A percentile compares a stretch with the other conserved stretches of the same genome.
Conservation (phyloP, 2,329 filamentous ascomycete species). For the Annulohypoxylon truncatum region DNA sequence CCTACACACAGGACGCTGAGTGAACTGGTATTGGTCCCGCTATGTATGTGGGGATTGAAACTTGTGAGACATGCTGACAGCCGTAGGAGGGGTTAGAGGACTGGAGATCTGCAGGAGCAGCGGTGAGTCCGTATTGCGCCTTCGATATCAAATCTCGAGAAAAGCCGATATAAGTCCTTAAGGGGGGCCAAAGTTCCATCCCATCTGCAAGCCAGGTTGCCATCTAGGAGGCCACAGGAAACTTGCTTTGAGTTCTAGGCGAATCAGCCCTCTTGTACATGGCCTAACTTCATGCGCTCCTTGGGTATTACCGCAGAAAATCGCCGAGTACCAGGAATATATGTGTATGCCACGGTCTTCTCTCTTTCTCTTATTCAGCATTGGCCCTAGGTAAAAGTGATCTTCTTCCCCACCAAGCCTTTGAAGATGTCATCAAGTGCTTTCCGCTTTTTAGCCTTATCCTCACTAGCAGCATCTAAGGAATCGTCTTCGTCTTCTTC, state of each 20-base stretch:
- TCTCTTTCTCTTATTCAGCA: background rate
- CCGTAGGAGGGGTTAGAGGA: background rate
- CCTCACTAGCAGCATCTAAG: conserved; percentile 53
- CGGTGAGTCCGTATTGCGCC: conserved; percentile 18
- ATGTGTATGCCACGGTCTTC: background rate
- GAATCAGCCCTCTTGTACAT: background rate
- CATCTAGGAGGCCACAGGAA: background rate
- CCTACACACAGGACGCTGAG: background rate
- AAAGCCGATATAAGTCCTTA: background rate
- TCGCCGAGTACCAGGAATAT: background rate
- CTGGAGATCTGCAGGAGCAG: conserved; percentile 34
- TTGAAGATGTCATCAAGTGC: conserved; percentile 83
- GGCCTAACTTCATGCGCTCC: background rate
- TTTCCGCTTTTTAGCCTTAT: conserved; percentile 76
- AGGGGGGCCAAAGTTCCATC: conserved; percentile 6
- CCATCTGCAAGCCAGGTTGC: conserved; percentile 19
- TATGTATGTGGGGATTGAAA: conserved; percentile 1
- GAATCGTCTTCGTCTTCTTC: conserved; percentile 61
- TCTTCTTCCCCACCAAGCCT: conserved; percentile 77
- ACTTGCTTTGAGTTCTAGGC: background rate
- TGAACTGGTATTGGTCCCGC: conserved; percentile 5
- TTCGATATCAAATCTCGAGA: background rate
- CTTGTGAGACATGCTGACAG: conserved; percentile 5
- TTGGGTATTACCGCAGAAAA: background rate
- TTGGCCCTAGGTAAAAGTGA: conserved; percentile 66